phyloP scores from a whole-genome alignment of 2,329 filamentous ascomycete genomes.

The Nigrospora oryzae region DNA sequence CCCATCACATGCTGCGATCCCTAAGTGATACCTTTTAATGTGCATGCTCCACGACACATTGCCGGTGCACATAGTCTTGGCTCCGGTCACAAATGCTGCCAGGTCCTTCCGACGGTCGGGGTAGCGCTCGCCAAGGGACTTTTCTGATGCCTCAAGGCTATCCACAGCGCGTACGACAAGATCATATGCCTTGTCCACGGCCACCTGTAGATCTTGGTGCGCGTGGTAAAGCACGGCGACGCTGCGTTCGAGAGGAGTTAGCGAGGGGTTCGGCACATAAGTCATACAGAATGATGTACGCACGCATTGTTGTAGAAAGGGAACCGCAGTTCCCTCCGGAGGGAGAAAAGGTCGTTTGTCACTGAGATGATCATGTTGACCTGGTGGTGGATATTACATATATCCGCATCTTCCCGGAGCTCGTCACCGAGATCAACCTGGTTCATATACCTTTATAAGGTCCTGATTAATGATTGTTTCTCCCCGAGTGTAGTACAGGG shows the following conservation, averaged over 20 bases:
- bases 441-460: constrained; percentile 4
- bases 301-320: constrained; percentile 10
- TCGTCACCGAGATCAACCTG: constrained; percentile 7
- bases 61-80: constrained; percentile 7
- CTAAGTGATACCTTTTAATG: constrained; percentile 6
- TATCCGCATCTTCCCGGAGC: constrained; percentile 5
- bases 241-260: neutral
- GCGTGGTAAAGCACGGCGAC: constrained; percentile 9
- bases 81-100: constrained; percentile 1
- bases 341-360: constrained; percentile 28
- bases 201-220: constrained; percentile 7
- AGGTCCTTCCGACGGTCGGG: constrained; percentile 2
- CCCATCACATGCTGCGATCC: constrained; percentile 7
- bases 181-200: constrained; percentile 5
- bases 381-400: constrained; percentile 1
- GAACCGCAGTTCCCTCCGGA: constrained; percentile 4
- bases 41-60: constrained; percentile 8
- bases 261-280: neutral
- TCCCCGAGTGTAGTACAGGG: no score
- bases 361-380: constrained; percentile 1
- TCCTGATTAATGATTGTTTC: neutral
- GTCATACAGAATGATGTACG: neutral
- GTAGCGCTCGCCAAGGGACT: constrained; percentile 4
- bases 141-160: constrained; percentile 1
- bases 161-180: constrained; percentile 4